Percentiles rank a stretch among this genome's conserved stretches.
Evolutionary conservation across 176 grass and related monocot species (phyloP).

Genomic region (Zoysia japonica): DNA sequence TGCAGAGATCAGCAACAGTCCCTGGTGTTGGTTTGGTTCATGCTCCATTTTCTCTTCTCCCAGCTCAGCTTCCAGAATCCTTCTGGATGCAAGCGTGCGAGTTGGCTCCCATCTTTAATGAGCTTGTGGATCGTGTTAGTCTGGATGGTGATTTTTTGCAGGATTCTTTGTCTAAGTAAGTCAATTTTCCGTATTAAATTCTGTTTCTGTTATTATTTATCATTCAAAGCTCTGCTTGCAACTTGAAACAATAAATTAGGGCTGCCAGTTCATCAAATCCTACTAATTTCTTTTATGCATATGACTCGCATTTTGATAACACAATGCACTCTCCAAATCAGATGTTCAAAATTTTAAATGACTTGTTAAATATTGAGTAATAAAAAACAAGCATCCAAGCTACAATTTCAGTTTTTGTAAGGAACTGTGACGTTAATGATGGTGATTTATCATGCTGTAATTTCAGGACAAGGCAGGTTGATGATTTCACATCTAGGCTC

Average conservation of each 20-base stretch:
- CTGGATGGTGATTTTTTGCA: conserved; percentile 88
- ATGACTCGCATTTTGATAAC: background rate
- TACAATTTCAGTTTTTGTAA: background rate
- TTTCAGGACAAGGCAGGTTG: conserved; percentile 82
- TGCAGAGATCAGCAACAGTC: conserved; percentile 73
- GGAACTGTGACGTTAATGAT: background rate
- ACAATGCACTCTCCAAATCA: background rate
- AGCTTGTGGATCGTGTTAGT: conserved; percentile 83
- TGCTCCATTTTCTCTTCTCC: conserved; percentile 74
- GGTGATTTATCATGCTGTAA: conserved; percentile 6
- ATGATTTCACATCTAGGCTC: conserved; percentile 85
- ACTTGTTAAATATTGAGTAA: background rate
- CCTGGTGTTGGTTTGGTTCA: conserved; percentile 81
- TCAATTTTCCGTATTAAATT: background rate
- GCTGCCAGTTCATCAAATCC: background rate
- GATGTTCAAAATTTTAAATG: background rate
- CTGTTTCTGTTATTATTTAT: background rate
- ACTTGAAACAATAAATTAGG: background rate
- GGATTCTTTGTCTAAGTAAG: conserved; percentile 78
- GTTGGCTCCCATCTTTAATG: conserved; percentile 77
- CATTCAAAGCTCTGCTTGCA: background rate
- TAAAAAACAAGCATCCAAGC: background rate
- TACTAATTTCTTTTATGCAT: background rate
- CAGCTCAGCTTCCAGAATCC: conserved; percentile 44
- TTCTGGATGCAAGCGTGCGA: conserved; percentile 85